Percentiles rank a stretch among this genome's conserved stretches.
phyloP scores from a whole-genome alignment of 192 early-diverging fungal genomes.

The Coemansia sp. region DNA sequence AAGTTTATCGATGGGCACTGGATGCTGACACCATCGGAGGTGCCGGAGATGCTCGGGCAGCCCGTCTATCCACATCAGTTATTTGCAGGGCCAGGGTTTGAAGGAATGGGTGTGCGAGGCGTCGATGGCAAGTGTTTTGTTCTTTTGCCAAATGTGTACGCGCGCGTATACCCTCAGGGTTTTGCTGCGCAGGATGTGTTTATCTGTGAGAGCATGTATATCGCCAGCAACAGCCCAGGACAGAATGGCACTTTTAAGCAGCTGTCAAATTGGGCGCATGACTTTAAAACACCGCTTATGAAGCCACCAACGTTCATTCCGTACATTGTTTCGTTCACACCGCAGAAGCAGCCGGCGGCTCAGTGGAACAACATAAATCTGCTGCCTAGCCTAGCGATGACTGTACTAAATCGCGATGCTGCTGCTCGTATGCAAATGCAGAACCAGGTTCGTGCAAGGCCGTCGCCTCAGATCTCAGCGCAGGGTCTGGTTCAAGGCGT shows the following conservation, averaged over 20 bases:
- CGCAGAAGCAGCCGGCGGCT: constrained; percentile 26
- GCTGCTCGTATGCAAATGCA: constrained; percentile 23
- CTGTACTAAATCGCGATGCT: constrained; percentile 49
- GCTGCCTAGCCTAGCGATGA: constrained; percentile 37
- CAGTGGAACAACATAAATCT: constrained; percentile 33
- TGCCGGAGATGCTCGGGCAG: constrained; percentile 47
- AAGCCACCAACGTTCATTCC: constrained; percentile 40
- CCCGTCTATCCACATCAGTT: constrained; percentile 51
- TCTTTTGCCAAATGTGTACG: constrained; percentile 39
- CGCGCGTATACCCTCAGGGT: constrained; percentile 50
- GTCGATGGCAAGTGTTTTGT: constrained; percentile 48
- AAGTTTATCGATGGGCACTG: constrained; percentile 53
- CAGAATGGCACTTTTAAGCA: constrained; percentile 27
- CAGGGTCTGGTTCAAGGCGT: neutral
- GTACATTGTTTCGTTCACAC: constrained; percentile 40
- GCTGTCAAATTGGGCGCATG: constrained; percentile 47
- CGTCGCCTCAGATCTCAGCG: constrained; percentile 7
- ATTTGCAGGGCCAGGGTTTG: constrained; percentile 40
- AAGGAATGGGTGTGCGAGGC: constrained; percentile 40
- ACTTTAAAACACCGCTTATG: constrained; percentile 50
- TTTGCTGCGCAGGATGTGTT: constrained; percentile 41
- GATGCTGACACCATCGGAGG: constrained; percentile 48
- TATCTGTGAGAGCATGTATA: constrained; percentile 45
- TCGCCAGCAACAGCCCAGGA: neutral
- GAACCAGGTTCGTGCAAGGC: constrained; percentile 14